Conservation (phyloP, 495 filamentous ascomycete genomes). For the Tuber umbilicatum region DNA sequence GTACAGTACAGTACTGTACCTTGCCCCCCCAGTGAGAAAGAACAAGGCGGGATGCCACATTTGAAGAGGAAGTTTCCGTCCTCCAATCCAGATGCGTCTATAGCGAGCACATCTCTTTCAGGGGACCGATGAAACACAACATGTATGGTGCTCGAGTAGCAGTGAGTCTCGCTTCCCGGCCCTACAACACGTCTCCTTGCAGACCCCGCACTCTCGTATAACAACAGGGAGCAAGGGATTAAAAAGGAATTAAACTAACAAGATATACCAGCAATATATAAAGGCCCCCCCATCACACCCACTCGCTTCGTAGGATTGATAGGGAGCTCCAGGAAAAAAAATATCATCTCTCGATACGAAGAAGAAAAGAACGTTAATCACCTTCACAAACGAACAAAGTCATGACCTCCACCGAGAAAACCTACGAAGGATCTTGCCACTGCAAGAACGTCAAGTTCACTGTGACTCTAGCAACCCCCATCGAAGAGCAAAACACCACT, state of each 20-base stretch:
- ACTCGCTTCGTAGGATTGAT: background rate
- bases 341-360: background rate
- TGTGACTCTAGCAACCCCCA: constrained; percentile 5
- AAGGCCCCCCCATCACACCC: background rate
- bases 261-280: background rate
- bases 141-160: background rate
- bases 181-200: background rate
- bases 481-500: constrained; percentile 8
- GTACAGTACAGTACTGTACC: too few relatives aligned
- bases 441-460: constrained; percentile 16
- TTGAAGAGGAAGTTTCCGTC: background rate
- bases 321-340: background rate
- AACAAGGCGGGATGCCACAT: background rate
- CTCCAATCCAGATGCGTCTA: background rate
- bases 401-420: constrained; percentile 4
- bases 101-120: background rate
- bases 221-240: background rate
- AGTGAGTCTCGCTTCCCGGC: background rate
- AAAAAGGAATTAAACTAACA: background rate
- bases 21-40: background rate
- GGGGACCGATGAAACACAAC: background rate
- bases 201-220: background rate
- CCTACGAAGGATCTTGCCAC: constrained; percentile 21
- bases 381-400: background rate
- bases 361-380: background rate